A percentile compares a stretch with the other conserved stretches of the same genome.
These are phyloP conservation scores for Schoenoplectus triqueter DNA, from an alignment of 202 grass and related monocot species.

Conservation along the genomic window DNA sequence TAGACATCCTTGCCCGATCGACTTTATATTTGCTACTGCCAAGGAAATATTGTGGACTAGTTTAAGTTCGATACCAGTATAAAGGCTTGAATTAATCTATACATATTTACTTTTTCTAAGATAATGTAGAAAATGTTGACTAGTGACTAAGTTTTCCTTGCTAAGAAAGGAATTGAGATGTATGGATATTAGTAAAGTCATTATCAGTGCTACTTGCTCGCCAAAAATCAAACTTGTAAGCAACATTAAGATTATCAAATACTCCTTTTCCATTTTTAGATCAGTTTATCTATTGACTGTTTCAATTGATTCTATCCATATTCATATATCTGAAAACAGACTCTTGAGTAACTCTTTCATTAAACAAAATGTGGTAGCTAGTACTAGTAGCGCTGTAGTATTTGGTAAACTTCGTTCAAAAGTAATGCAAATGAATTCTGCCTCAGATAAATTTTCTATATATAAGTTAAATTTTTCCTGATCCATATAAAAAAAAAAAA, in stretches of 20 bases:
- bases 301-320: not conserved
- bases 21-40: not conserved
- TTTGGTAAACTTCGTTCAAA: too few relatives aligned
- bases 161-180: constrained; percentile 1
- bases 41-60: not conserved
- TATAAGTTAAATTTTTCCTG: too few relatives aligned
- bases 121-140: not conserved
- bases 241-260: constrained; percentile 19
- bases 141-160: constrained; percentile 14
- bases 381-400: too few relatives aligned
- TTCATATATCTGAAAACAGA: not conserved
- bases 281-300: not conserved
- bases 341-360: constrained; percentile 4
- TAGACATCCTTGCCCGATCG: too few relatives aligned
- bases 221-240: constrained; percentile 24
- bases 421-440: too few relatives aligned
- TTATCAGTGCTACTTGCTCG: not conserved
- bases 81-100: not conserved
- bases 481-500: too few relatives aligned
- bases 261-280: not conserved
- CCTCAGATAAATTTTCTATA: too few relatives aligned
- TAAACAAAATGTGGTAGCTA: not conserved
- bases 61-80: not conserved
- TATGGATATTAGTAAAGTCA: not conserved
- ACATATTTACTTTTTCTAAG: not conserved